A percentile compares a stretch with the other conserved stretches of the same genome.
phyloP scores from a whole-genome alignment of 768 basidiomycete species.

The Lactifluus pinguis region DNA sequence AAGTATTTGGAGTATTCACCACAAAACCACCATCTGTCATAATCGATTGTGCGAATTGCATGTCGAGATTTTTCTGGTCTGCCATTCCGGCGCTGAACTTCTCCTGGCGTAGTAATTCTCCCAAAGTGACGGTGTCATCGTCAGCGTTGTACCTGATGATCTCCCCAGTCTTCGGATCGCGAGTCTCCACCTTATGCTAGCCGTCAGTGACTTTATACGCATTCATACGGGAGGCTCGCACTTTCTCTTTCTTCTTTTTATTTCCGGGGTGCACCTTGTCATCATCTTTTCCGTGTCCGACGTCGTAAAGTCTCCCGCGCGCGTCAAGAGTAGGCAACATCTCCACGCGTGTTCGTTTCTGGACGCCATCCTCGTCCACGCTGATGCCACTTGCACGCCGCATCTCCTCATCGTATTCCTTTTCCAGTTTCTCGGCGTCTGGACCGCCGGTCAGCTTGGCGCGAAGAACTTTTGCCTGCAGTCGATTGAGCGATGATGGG shows the following conservation, averaged over 20 bases:
- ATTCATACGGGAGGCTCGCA: constrained; percentile 19
- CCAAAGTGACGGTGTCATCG: constrained; percentile 78
- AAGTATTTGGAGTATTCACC: constrained; percentile 33
- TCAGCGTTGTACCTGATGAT: constrained; percentile 84
- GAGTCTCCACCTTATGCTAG: constrained; percentile 63
- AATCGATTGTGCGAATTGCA: constrained; percentile 80
- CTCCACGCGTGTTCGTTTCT: constrained; percentile 56
- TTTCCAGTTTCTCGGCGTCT: constrained; percentile 69
- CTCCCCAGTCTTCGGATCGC: constrained; percentile 85
- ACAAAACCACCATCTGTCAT: constrained; percentile 83
- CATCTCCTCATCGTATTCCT: constrained; percentile 72
- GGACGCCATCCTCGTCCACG: constrained; percentile 28
- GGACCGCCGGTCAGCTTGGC: constrained; percentile 82
- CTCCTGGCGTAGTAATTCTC: constrained; percentile 91
- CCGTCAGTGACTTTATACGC: constrained; percentile 1
- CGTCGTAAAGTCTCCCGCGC: constrained; percentile 79
- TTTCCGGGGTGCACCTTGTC: constrained; percentile 50
- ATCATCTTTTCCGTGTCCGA: constrained; percentile 71
- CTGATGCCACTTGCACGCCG: constrained; percentile 30
- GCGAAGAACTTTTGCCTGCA: constrained; percentile 88
- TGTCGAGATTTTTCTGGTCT: constrained; percentile 89
- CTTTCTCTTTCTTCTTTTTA: constrained; percentile 70
- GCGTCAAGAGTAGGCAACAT: constrained; percentile 86
- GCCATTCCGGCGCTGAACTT: constrained; percentile 79
- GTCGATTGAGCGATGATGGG: constrained; percentile 75